Base-by-base conservation (phyloP, 805 yeast genomes). In the Barnettozyma sp. region DNA sequence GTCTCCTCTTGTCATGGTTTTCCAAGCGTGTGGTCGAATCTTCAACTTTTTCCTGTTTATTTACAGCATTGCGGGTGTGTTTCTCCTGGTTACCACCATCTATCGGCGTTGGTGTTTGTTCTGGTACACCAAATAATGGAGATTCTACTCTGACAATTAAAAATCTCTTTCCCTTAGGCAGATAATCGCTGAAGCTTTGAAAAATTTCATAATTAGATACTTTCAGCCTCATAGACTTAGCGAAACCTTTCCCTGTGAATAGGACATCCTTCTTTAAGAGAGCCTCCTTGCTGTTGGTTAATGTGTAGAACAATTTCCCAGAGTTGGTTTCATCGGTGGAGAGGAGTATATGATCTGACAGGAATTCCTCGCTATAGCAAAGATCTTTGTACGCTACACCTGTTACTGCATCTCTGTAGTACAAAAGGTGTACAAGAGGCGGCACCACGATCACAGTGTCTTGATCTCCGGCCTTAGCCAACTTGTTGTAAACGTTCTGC, bases 361-460 rank as follows among this genome's bases (percentile, higher is more conserved):
- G 60, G 52, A 81, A 82, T 18, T 76, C 82, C 22, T 71, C 72
- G 26, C 63, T 66, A 33, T 70, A 70, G 52, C 84, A 78, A 11
- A 75, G 54, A 3, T 78, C 83, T 4, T 50, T 53, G 36, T 75
- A 65, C 3, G 66, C 50, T 2, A 54, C 35, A 8, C 65, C 60
- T 0, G 70, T 39, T 14, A 58, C 64, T 10, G 41, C 36, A 35
- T 72, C 77, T 13, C 49, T 52, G 39, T 56, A 62, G 34, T 64
- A 54, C 30, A 59, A 49, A 9, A 82, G 59, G 3, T 69, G 56
- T 19, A 57, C 51, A 1, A 80, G 59, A 5, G 76, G 73, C 0
- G 94, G 94, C 1, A 80, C 76, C n/a, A 83, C 52, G 11, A 83
- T 65, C 51, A 68, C 76, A n/a, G 69, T 70, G 14, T 64, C 65